phyloP scores from a whole-genome alignment of 2,329 filamentous ascomycete genomes.

The Tothia fuscella region DNA sequence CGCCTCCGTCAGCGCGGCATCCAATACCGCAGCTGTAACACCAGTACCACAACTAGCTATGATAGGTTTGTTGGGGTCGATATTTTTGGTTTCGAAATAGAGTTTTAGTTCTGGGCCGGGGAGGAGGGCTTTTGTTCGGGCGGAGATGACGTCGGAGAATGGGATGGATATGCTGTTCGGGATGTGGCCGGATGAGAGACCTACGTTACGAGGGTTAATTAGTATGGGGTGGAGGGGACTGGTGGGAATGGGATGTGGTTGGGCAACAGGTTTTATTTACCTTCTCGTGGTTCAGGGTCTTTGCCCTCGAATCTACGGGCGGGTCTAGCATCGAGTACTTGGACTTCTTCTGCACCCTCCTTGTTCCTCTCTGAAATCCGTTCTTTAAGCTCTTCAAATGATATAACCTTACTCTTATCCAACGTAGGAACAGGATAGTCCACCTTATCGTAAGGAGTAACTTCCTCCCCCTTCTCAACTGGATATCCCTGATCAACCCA shows the following conservation, averaged over 20 bases:
- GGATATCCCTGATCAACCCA: slow-evolving; percentile 80
- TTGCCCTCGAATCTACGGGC: slow-evolving; percentile 68
- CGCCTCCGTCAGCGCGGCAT: slow-evolving; percentile 72
- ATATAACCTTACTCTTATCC: slow-evolving; percentile 53
- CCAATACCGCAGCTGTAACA: slow-evolving; percentile 83
- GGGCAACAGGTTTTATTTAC: slow-evolving; percentile 22
- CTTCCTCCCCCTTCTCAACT: slow-evolving; percentile 61
- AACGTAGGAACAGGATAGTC: slow-evolving; percentile 33
- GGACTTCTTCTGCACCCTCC: slow-evolving; percentile 69
- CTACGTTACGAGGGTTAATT: no score
- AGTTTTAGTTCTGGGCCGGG: slow-evolving; percentile 58
- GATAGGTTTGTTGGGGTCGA: slow-evolving; percentile 69
- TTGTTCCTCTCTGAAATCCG: slow-evolving; percentile 67
- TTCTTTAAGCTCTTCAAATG: slow-evolving; percentile 72
- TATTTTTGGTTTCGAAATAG: slow-evolving; percentile 66
- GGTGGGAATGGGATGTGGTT: background rate
- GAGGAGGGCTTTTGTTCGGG: slow-evolving; percentile 68
- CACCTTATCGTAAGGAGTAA: slow-evolving; percentile 27
- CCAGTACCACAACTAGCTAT: slow-evolving; percentile 87
- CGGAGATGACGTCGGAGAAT: slow-evolving; percentile 67
- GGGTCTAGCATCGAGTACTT: slow-evolving; percentile 80
- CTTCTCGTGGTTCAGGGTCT: slow-evolving; percentile 75
- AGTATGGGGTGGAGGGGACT: no score
- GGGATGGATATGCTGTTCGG: slow-evolving; percentile 78
- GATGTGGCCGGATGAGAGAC: slow-evolving; percentile 78